Conservation (phyloP, 495 filamentous ascomycete genomes). For the Trypethelium eluteriae region DNA sequence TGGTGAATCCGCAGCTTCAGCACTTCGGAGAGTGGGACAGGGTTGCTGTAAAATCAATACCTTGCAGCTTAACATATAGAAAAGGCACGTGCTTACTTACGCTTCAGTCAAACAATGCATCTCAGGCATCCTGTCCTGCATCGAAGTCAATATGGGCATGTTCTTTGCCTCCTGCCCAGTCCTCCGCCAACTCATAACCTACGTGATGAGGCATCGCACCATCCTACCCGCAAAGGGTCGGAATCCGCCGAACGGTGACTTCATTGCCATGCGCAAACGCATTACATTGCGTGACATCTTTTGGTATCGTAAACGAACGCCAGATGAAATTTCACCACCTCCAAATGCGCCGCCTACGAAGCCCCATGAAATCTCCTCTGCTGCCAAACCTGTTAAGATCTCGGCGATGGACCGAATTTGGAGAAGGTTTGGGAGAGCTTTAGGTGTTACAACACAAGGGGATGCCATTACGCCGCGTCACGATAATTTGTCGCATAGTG, state of each 20-base stretch:
- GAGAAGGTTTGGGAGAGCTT: not conserved
- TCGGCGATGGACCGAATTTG: not conserved
- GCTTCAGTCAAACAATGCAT: not conserved
- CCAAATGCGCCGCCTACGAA: not conserved
- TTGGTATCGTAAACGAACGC: conserved; percentile 17
- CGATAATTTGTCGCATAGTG: not conserved
- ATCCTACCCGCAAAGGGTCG: conserved; percentile 13
- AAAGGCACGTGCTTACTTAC: conserved; percentile 13
- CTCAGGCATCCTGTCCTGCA: not conserved
- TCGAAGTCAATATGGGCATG: conserved; percentile 18
- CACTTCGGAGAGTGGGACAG: too few relatives aligned
- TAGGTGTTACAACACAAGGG: not conserved
- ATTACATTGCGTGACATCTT: conserved; percentile 22
- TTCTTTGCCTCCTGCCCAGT: conserved; percentile 21
- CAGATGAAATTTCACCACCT: not conserved
- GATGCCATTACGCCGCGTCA: not conserved
- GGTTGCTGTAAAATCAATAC: too few relatives aligned
- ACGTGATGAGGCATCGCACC: conserved; percentile 13
- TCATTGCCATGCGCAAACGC: conserved; percentile 15
- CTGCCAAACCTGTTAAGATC: not conserved
- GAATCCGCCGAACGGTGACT: conserved; percentile 22
- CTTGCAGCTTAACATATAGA: too few relatives aligned
- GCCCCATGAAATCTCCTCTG: not conserved
- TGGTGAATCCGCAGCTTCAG: too few relatives aligned
- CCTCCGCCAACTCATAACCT: conserved; percentile 19